Evolutionary conservation across 257 asterid genomes (phyloP), one percentile per base, ranked within the genome.

Genomic region (Primulina eburnea): DNA sequence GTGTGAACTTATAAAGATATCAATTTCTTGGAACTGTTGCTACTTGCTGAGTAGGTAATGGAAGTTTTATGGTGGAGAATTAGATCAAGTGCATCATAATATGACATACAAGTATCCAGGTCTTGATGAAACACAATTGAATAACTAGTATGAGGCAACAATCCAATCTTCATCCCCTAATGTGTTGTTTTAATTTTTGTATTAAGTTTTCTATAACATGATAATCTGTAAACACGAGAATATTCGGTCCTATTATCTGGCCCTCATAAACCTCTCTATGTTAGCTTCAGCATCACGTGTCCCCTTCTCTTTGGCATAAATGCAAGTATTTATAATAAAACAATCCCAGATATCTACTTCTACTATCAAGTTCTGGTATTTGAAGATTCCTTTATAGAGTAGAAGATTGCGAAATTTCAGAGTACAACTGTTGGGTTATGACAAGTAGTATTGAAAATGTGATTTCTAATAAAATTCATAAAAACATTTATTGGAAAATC

Each of bases 51-150:
- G 60, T 12, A 4, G 37, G 43, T 40, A 40, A 59, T 40, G 38
- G 9, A 34, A 32, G 37, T 56, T 59, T 52, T 7, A 50, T 16
- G 20, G 64, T 34, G 64, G 30, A 63, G 73, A 67, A 60, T 17
- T 8, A 30, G 60, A 66, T 61, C 32, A n/a, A 29, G 8, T 40
- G 37, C 18, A 33, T 33, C 50, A 52, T 7, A 18, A 60, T 71
- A 4, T 20, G 47, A 60, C 21, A 57, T 26, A 29, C 18, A 71
- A 60, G 50, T 60, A 60, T 43, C 30, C 24, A 6, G 28, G 33
- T 37, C 47, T 47, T n/a, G 59, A 50, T 71, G 35, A 32, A 28
- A 34, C 34, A 50, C 60, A 40, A 58, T 71, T 62, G 68, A 53
- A 57, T 24, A 8, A 29, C 18, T 52, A 34, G 21, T 33, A 34